Conservation (phyloP, 2,329 filamentous ascomycete genomes). For the Arthrobotrys conoides region DNA sequence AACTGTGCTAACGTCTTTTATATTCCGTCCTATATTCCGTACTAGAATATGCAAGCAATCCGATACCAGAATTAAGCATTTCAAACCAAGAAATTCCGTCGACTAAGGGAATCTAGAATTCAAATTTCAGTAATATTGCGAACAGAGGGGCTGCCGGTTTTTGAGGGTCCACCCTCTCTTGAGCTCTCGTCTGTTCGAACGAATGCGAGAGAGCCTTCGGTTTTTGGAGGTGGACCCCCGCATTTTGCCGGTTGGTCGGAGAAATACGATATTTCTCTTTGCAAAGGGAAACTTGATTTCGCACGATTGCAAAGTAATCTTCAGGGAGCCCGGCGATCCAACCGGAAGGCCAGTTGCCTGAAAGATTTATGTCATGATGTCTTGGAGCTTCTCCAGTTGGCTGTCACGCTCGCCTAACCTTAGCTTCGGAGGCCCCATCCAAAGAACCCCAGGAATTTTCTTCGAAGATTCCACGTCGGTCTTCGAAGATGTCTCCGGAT, state of each 20-base stretch:
- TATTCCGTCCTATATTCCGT: slow-evolving; percentile 30
- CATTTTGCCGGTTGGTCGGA: slow-evolving; percentile 57
- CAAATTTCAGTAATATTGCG: slow-evolving; percentile 33
- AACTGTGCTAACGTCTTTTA: slow-evolving; percentile 36
- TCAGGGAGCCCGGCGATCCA: slow-evolving; percentile 41
- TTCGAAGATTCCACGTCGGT: slow-evolving; percentile 34
- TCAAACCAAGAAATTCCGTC: slow-evolving; percentile 34
- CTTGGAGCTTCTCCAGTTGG: slow-evolving; percentile 53
- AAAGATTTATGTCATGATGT: slow-evolving; percentile 50
- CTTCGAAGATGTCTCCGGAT: slow-evolving; percentile 33
- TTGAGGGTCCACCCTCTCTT: slow-evolving; percentile 33
- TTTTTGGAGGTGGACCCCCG: slow-evolving; percentile 52
- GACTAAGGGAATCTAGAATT: slow-evolving; percentile 41
- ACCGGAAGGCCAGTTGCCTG: slow-evolving; percentile 44
- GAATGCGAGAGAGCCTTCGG: slow-evolving; percentile 7
- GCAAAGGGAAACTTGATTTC: slow-evolving; percentile 58
- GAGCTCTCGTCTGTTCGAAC: slow-evolving; percentile 2
- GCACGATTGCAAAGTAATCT: slow-evolving; percentile 29
- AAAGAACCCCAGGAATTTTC: slow-evolving; percentile 38
- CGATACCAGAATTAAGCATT: slow-evolving; percentile 48
- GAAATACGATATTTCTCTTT: slow-evolving; percentile 39
- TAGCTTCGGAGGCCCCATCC: slow-evolving; percentile 40
- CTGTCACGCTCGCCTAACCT: slow-evolving; percentile 44
- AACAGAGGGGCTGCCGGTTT: slow-evolving; percentile 24
- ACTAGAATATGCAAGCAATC: slow-evolving; percentile 45